Base-by-base conservation (phyloP, 2,329 filamentous ascomycete genomes). In the Furcasterigmium sp. region DNA sequence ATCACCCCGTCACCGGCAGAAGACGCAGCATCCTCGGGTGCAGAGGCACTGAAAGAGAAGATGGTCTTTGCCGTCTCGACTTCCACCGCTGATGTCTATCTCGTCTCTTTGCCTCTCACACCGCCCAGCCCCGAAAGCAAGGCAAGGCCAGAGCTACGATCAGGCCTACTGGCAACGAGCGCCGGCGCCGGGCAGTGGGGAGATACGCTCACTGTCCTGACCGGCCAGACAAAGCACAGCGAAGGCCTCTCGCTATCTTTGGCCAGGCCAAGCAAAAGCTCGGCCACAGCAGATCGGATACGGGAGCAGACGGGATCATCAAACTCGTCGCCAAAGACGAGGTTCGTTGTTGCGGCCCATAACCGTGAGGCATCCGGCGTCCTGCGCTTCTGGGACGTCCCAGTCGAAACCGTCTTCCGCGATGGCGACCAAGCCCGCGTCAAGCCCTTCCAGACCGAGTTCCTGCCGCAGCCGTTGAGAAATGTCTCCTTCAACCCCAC, bases 181-280 rank as follows among this genome's bases (percentile, higher is more conserved):
- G 75, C 75, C 28, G 80, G 80, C 15, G 77, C 72, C 25, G 79
- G 80, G 30, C 71, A 70, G n/a, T 84, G 80, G 78, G 79, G 79
- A 7, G 80, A 84, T 59, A 73, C 70, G 0, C 60, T 84, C 19
- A 66, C 73, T 2, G 56, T 73, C 10, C 67, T 85, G 7, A 61
- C 62, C 15, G 78, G 80, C 2, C 77, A 80, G 54, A 62, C 65
- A 37, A 74, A 68, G 47, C 62, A 68, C 21, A 75, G 75, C 25
- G 69, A 78, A 46, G 76, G 76, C 5, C 55, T 84, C 10, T 74
- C 80, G 2, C 72, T 84, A 45, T 73, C 71, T 2, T 50, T 80
- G 18, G 58, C 75, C 26, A 69, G 65, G 50, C 63, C 68, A 2
- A 9, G 19, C n/a, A 68, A 67, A 42, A 50, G 61, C 8, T 37